Evolutionary conservation across 768 basidiomycete genomes (phyloP), one percentile per base, ranked within the genome.

Genomic region (Boletus edulis): DNA sequence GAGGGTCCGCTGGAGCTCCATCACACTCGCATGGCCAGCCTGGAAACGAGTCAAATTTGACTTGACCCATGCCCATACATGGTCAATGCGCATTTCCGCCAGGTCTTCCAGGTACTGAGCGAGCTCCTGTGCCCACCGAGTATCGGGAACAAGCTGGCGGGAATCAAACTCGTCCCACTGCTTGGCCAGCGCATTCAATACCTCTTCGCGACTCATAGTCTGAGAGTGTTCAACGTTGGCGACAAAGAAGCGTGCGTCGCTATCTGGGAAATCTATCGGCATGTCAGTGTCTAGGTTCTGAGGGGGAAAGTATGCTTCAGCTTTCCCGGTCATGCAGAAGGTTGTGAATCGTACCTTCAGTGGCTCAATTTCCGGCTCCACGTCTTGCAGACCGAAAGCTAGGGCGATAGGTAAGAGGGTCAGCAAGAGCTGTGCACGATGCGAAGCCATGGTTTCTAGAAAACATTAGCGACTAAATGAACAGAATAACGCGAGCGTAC

Each of bases 241-340:
- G n/a, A 72, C 63, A 51, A 72, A 76, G 57, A 81, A 78, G 11
- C 57, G 59, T 2, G 74, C 63, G 0, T 55, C 40, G 5, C 72
- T 71, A 63, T 81, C 80, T 1, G 62, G 47, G 13, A 48, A 60
- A 1, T 72, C 72, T 22, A 83, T 71, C 2, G 69, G 55, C 5
- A 65, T 35, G 53, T 81, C 79, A 5, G 77, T 80, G 54, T 85
- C 83, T n/a, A 83, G 62, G 62, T 84, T 82, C 83, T 83, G 11
- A 46, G 37, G 15, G 40, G 9, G 22, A 43, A 22, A 51, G 7
- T 27, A 52, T n/a, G 31, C 2, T 41, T 59, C 6, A 0, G 14
- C 14, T 46, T 13, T 15, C n/a, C 9, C 14, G 6, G 15, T 37
- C 29, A 39, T 20, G 2, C 4, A 20, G 15, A 55, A 39, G 2